Conservation (phyloP, 352 stramenopile species). For the Pythium diclinum region DNA sequence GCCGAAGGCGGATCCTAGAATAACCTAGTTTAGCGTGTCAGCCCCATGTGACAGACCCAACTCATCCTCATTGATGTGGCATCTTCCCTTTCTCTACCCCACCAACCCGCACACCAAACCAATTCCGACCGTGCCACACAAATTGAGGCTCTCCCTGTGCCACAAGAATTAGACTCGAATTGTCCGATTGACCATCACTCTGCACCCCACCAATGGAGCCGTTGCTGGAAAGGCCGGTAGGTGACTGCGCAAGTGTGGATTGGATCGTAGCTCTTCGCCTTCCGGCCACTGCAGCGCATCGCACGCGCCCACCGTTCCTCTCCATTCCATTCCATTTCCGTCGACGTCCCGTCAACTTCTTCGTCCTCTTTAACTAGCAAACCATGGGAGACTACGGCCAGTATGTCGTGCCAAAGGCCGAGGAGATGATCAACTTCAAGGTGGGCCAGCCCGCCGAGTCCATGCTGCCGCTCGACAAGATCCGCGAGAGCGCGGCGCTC, state of each 20-base stretch:
- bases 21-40: conserved; percentile 16
- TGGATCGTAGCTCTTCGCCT: conserved; percentile 4
- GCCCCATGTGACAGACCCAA: neutral
- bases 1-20: conserved; percentile 7
- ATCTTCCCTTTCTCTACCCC: neutral
- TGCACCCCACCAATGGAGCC: neutral
- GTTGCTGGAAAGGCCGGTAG: neutral
- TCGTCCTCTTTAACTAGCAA: too few relatives aligned
- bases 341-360: neutral
- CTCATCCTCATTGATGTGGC: neutral
- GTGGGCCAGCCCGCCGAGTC: conserved; percentile 74
- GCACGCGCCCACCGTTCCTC: conserved; percentile 1
- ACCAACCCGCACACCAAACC: neutral
- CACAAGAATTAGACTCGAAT: conserved; percentile 3
- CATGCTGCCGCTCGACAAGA: conserved; percentile 87
- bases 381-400: conserved; percentile 86
- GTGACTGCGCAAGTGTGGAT: conserved; percentile 1
- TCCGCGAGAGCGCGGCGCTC: conserved; percentile 68
- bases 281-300: too few relatives aligned
- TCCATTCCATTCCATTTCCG: neutral
- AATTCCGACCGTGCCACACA: neutral
- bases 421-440: conserved; percentile 90
- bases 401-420: conserved; percentile 75
- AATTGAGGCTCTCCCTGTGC: neutral
- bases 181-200: neutral